Conservation (phyloP, 208 protist genomes). For the Leishmania major region DNA sequence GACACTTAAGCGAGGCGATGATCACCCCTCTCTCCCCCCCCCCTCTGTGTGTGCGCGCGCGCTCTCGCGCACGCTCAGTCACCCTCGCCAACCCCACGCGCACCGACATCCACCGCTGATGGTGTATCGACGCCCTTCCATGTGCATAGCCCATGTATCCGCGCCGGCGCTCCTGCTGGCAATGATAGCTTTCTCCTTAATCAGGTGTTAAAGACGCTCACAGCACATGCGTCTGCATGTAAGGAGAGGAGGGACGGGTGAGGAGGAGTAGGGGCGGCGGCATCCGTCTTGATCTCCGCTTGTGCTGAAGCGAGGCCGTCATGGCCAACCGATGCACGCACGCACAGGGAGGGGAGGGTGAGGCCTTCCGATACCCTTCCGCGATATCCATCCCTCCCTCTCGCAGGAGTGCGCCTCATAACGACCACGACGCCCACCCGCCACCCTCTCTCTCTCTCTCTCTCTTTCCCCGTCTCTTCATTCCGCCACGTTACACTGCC, state of each 20-base stretch:
- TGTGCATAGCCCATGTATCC: not conserved
- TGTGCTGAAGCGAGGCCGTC: not conserved
- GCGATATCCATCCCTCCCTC: not conserved
- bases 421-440: not conserved
- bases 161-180: not conserved
- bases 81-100: not conserved
- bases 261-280: no score
- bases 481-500: constrained; percentile 67
- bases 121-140: not conserved
- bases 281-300: not conserved
- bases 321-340: not conserved
- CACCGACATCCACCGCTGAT: not conserved
- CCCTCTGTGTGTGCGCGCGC: no score
- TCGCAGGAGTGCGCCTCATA: not conserved
- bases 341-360: not conserved
- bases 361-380: not conserved
- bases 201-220: not conserved
- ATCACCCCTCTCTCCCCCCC: no score
- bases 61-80: not conserved
- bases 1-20: no score
- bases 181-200: not conserved
- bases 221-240: no score
- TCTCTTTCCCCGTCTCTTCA: not conserved
- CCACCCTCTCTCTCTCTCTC: not conserved
- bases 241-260: not conserved